These are phyloP conservation scores for Ceratocystis alfenasii DNA, from an alignment of 2,329 filamentous ascomycete genomes.

Conservation along the genomic window DNA sequence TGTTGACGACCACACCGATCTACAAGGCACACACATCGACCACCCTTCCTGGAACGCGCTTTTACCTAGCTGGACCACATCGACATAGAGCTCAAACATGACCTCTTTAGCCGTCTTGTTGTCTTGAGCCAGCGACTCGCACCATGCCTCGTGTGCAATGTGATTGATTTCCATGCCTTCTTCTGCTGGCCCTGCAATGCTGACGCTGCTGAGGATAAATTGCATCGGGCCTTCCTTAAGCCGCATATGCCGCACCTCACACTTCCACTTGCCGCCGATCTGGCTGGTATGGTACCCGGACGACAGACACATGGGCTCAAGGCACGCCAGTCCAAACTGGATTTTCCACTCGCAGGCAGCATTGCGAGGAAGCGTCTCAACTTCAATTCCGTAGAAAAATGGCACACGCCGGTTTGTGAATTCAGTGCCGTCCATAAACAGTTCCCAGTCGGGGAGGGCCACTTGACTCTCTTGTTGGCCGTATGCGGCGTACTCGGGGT, in stretches of 20 bases:
- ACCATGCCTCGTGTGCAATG: conserved; percentile 23
- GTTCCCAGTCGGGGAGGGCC: conserved; percentile 41
- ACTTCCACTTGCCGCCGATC: conserved; percentile 15
- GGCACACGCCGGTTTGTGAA: conserved; percentile 37
- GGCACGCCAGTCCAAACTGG: conserved; percentile 43
- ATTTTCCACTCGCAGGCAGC: conserved; percentile 77
- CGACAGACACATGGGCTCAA: conserved; percentile 23
- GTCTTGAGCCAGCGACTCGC: conserved; percentile 25
- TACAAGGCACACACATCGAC: conserved; percentile 29
- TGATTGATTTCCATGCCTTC: conserved; percentile 19
- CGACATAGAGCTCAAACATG: conserved; percentile 27
- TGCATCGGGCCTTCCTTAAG: conserved; percentile 16
- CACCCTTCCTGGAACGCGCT: conserved; percentile 15
- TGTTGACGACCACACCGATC: conserved; percentile 30
- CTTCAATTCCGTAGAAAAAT: conserved; percentile 62
- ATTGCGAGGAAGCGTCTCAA: conserved; percentile 61
- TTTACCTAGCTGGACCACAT: conserved; percentile 28
- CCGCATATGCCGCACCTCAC: conserved; percentile 15
- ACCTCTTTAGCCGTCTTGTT: conserved; percentile 17
- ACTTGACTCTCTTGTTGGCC: conserved; percentile 27
- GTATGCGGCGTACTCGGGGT: conserved; percentile 37
- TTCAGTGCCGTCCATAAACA: conserved; percentile 31
- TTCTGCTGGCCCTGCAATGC: conserved; percentile 13
- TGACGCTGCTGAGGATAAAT: conserved; percentile 14
- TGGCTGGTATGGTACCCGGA: conserved; percentile 13